Evolutionary conservation across 345 rosid species (phyloP), one percentile per base, ranked within the genome.

Genomic region (Capsella bursapastoris): DNA sequence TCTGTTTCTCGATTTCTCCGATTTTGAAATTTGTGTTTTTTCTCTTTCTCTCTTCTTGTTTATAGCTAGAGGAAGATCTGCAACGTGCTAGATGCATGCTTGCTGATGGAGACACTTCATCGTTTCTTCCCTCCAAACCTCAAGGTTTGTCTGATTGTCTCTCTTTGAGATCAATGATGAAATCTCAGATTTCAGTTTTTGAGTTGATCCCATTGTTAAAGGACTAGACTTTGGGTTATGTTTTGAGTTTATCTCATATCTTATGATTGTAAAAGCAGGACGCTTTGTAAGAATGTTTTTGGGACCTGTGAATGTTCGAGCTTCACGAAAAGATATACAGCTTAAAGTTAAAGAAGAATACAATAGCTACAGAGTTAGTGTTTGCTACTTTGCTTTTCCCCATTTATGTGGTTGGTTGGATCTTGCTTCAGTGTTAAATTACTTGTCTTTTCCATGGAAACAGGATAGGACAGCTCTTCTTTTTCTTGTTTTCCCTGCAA

Each of bases 281-380:
- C 70, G 84, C 16, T 90, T 96, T 60, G 82, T 96, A 12, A 88
- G 81, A 79, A 90, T 85, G 96, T 92, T 96, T 78, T 57, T 96
- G 81, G 99, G 99, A 14, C 98, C 99, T 51, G 87, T 96, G 60
- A 96, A 92, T 79, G 99, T 96, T 61, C 87, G 91, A 35, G 98
- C 98, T 59, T 78, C 89, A 44, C 84, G 87, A 38, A 92, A 92
- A 83, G 98, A 92, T 58, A 84, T 96, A 44, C 98, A 89, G 51
- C 85, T 90, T 79, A 92, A 96, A 87, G 98, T 96, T 73, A 96
- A 96, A 82, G 99, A 96, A 80, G 99, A 96, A 80, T 96, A 96
- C 82, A 96, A 92, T 83, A 86, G 92, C 73, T 96, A 90, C 82
- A 86, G 98, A 81, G 99, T 79, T 72, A 65, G 81, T 72, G 3